A percentile compares a stretch with the other conserved stretches of the same genome.
Evolutionary conservation across 2,329 filamentous ascomycete genomes (phyloP).

Genomic region (Phaeosphaeria sp.): DNA sequence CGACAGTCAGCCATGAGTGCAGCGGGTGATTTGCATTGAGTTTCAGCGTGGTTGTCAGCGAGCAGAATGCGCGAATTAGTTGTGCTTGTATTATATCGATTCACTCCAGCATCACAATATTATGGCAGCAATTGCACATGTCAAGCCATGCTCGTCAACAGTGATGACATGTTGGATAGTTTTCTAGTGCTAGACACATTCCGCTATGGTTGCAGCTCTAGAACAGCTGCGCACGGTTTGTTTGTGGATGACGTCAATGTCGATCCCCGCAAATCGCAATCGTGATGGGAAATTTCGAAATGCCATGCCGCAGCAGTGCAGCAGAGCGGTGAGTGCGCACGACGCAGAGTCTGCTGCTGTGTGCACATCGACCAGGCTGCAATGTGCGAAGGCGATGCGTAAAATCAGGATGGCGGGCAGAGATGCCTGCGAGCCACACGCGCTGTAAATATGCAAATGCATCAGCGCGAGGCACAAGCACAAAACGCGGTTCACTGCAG

Average conservation of each 20-base stretch:
- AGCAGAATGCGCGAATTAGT: not conserved
- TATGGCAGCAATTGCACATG: not conserved
- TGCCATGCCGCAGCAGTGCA: slow-evolving; percentile 24
- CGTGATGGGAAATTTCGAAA: slow-evolving; percentile 35
- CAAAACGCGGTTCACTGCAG: slow-evolving; percentile 18
- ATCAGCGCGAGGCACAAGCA: slow-evolving; percentile 21
- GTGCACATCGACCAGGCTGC: not conserved
- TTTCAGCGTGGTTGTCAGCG: not conserved
- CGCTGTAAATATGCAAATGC: not conserved
- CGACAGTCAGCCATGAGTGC: slow-evolving; percentile 21
- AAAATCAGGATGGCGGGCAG: not conserved
- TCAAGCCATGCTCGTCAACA: not conserved
- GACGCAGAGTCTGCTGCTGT: not conserved
- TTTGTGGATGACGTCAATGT: slow-evolving; percentile 21
- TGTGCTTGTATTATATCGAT: not conserved
- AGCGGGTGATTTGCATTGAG: not conserved
- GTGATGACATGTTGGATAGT: not conserved
- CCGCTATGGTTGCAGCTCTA: slow-evolving; percentile 7
- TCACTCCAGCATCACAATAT: not conserved
- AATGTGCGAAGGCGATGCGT: not conserved
- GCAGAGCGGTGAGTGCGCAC: not conserved
- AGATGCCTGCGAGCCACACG: not conserved
- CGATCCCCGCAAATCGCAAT: slow-evolving; percentile 30
- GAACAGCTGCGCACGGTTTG: slow-evolving; percentile 21
- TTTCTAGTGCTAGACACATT: not conserved